Evolutionary conservation across 768 basidiomycete species (phyloP), one percentile per base, ranked within the genome.

Genomic region (Amanita fuliginea): DNA sequence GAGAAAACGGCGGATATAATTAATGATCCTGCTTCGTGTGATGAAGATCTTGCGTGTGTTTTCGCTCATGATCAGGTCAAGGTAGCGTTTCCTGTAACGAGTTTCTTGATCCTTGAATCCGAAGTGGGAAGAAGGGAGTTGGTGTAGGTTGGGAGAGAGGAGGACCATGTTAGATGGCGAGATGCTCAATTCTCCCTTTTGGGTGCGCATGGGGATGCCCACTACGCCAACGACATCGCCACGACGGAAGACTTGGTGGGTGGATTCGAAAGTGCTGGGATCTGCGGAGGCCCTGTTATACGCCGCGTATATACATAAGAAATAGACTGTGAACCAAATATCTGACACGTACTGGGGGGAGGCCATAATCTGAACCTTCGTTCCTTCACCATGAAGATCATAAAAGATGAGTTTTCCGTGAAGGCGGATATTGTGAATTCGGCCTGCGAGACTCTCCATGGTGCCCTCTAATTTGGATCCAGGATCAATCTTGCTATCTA

Each of bases 81-180:
- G 82, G 72, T 98, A 97, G 47, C 96, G 86, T 83, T 97, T 98
- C 67, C 96, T 79, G 74, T 97, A 97, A 39, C 96, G 82, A 33
- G 89, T 90, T 69, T 98, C 96, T 64, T 92, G 88, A 67, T 99
- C 95, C 75, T 95, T 95, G 59, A 99, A 73, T 39, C 95, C 96
- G 54, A 87, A 94, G 67, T 92, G 90, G 49, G 78, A 73, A 0
- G 88, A 93, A 48, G 95, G 95, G 9, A 98, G 77, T 64, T 94
- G 93, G 69, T 98, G 95, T 19, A 99, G 74, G 69, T 96, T 96
- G 32, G 96, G 96, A 3, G 95, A 81, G 53, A 99, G 89, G 47
- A 99, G 87, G 51, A 78, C 70, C 72, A 94, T 88, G 36, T 81
- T 64, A 7, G 76, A 75, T 1, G 93, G 86, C 1, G 83, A 75